A percentile compares a stretch with the other conserved stretches of the same genome.
phyloP scores from a whole-genome alignment of 192 early-diverging fungal genomes.

The Coemansia sp. region DNA sequence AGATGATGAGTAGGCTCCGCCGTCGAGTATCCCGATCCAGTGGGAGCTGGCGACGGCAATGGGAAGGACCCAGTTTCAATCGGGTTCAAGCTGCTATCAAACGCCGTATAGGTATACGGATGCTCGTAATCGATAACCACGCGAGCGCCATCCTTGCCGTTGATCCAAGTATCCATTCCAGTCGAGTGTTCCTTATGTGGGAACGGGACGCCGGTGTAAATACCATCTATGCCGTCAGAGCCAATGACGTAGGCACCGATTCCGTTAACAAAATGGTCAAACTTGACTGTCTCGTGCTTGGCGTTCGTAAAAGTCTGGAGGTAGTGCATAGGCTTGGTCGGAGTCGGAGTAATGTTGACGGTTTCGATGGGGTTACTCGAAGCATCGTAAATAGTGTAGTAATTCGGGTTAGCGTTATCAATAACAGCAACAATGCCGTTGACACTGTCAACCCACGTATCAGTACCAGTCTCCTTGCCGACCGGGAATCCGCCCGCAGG shows the following conservation, averaged over 20 bases:
- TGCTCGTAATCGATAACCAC: constrained; percentile 21
- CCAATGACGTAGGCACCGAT: constrained; percentile 19
- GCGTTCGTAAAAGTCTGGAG: constrained; percentile 11
- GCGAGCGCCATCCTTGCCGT: constrained; percentile 8
- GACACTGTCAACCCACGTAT: constrained; percentile 39
- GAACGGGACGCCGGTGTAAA: constrained; percentile 8
- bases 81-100: constrained; percentile 8
- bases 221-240: constrained; percentile 17
- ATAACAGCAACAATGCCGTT: constrained; percentile 26
- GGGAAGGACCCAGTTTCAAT: constrained; percentile 12
- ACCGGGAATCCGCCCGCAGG: constrained; percentile 14
- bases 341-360: constrained; percentile 11
- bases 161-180: constrained; percentile 17
- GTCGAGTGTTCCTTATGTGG: not conserved
- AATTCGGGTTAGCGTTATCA: constrained; percentile 31
- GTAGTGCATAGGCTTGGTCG: not conserved
- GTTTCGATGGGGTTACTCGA: constrained; percentile 26
- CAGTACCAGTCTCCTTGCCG: constrained; percentile 3
- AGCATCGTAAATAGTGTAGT: constrained; percentile 32
- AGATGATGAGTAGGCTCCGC: constrained; percentile 18
- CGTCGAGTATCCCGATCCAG: not conserved
- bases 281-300: not conserved
- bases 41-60: not conserved
- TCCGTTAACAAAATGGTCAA: not conserved
- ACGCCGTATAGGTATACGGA: constrained; percentile 12